These are phyloP conservation scores for Punica granatum DNA, from an alignment of 345 rosid species.

Conservation along the genomic window DNA sequence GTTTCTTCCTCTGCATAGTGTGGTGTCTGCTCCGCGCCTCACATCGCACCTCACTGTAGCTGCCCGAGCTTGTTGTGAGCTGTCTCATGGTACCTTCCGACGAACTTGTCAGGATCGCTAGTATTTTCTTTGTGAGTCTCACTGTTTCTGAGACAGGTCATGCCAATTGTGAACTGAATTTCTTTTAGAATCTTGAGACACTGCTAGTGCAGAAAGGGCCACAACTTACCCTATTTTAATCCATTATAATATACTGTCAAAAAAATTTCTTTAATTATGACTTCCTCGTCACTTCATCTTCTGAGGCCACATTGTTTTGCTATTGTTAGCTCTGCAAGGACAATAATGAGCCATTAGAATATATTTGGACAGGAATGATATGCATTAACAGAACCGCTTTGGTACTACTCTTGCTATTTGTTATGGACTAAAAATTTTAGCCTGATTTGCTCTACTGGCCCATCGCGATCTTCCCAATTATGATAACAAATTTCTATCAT, in stretches of 20 bases:
- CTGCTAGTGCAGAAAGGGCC: background rate
- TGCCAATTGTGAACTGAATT: constrained; percentile 7
- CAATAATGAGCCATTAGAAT: background rate
- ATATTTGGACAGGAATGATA: background rate
- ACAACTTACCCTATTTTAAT: background rate
- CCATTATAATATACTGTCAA: too few species aligned
- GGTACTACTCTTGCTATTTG: too few species aligned
- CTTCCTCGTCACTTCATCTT: background rate
- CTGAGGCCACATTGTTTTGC: background rate
- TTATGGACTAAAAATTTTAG: too few species aligned
- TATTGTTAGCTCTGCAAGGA: background rate
- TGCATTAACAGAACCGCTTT: background rate
- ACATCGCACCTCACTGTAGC: constrained; percentile 64
- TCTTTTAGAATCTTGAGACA: background rate
- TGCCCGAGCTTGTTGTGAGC: constrained; percentile 77
- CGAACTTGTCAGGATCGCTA: constrained; percentile 99
- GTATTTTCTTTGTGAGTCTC: constrained; percentile 83
- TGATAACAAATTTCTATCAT: too few species aligned
- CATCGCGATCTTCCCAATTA: too few species aligned
- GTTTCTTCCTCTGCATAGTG: constrained; percentile 53
- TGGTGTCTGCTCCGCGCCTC: constrained; percentile 28
- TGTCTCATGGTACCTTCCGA: constrained; percentile 95
- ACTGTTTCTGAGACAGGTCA: constrained; percentile 38
- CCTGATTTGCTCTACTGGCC: too few species aligned
- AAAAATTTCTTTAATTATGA: too few species aligned